Percentiles rank a stretch among this genome's conserved stretches.
phyloP scores from a whole-genome alignment of 2,329 filamentous ascomycete species.

The Colletotrichum paranaense region DNA sequence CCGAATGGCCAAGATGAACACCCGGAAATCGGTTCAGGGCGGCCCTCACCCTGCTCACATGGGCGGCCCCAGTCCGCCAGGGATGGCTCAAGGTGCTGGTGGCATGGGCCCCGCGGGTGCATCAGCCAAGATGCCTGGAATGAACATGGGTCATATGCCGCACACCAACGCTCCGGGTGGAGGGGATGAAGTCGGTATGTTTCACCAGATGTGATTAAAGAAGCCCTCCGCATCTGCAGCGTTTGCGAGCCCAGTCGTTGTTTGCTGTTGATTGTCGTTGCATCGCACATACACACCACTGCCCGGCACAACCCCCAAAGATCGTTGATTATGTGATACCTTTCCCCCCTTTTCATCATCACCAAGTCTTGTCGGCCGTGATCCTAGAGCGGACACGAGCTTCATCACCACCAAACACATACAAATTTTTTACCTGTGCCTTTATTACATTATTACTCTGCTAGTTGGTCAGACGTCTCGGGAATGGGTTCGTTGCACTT shows the following conservation, averaged over 20 bases:
- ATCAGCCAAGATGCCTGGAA: slow-evolving; percentile 72
- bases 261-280: slow-evolving; percentile 39
- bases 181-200: slow-evolving; percentile 96
- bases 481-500: slow-evolving; percentile 47
- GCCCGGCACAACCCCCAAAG: slow-evolving; percentile 34
- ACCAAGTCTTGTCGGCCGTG: slow-evolving; percentile 31
- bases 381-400: slow-evolving; percentile 34
- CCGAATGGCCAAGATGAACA: slow-evolving; percentile 96
- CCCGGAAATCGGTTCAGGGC: slow-evolving; percentile 77
- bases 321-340: slow-evolving; percentile 47
- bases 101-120: slow-evolving; percentile 69
- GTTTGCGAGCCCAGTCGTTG: slow-evolving; percentile 39
- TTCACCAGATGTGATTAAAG: slow-evolving; percentile 85
- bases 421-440: slow-evolving; percentile 32
- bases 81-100: slow-evolving; percentile 71
- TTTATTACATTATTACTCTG: slow-evolving; percentile 34
- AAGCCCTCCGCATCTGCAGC: slow-evolving; percentile 51
- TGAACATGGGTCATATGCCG: slow-evolving; percentile 77
- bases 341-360: slow-evolving; percentile 36
- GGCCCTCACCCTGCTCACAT: slow-evolving; percentile 73
- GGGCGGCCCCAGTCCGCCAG: slow-evolving; percentile 73
- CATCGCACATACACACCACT: slow-evolving; percentile 38
- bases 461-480: slow-evolving; percentile 38
- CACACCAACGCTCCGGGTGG: slow-evolving; percentile 76
- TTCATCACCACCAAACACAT: slow-evolving; percentile 31